Evolutionary conservation across 2,329 filamentous ascomycete species (phyloP).

Genomic region (Hortaea werneckii): DNA sequence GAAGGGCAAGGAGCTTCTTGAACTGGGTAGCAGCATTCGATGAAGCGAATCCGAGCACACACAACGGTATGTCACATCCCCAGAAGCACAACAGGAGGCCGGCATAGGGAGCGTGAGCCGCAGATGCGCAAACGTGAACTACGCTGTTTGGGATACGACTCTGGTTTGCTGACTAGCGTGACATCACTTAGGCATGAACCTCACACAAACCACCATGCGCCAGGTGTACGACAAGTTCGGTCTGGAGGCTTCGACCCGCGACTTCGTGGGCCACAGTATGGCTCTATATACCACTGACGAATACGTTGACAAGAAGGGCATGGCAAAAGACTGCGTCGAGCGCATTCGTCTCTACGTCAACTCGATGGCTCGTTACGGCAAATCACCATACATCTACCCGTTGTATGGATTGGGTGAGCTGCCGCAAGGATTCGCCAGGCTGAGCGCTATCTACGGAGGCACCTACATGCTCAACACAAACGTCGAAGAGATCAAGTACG

Average conservation of each 20-base stretch:
- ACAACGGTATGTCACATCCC: slow-evolving; percentile 58
- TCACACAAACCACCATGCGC: slow-evolving; percentile 77
- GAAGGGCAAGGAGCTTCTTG: slow-evolving; percentile 89
- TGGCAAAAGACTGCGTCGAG: slow-evolving; percentile 74
- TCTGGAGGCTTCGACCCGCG: slow-evolving; percentile 76
- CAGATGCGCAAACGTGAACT: neutral
- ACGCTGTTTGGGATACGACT: too few species aligned
- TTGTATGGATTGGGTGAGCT: slow-evolving; percentile 95
- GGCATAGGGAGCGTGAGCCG: neutral
- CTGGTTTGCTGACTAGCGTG: too few species aligned
- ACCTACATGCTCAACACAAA: slow-evolving; percentile 99
- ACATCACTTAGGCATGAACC: slow-evolving; percentile 57
- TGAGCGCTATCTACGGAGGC: slow-evolving; percentile 96
- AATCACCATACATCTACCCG: slow-evolving; percentile 98
- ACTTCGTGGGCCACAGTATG: slow-evolving; percentile 98
- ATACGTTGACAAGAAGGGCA: slow-evolving; percentile 65
- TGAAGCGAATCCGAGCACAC: slow-evolving; percentile 66
- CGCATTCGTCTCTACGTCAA: slow-evolving; percentile 94
- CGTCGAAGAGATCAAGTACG: slow-evolving; percentile 81
- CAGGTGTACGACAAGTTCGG: slow-evolving; percentile 99
- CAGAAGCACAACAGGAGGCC: neutral
- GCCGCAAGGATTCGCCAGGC: slow-evolving; percentile 91
- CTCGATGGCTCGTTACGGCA: slow-evolving; percentile 94
- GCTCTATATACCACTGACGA: slow-evolving; percentile 85
- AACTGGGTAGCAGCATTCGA: slow-evolving; percentile 91